Evolutionary conservation across 2,329 filamentous ascomycete genomes (phyloP).

Genomic region (Penicillium sp.): DNA sequence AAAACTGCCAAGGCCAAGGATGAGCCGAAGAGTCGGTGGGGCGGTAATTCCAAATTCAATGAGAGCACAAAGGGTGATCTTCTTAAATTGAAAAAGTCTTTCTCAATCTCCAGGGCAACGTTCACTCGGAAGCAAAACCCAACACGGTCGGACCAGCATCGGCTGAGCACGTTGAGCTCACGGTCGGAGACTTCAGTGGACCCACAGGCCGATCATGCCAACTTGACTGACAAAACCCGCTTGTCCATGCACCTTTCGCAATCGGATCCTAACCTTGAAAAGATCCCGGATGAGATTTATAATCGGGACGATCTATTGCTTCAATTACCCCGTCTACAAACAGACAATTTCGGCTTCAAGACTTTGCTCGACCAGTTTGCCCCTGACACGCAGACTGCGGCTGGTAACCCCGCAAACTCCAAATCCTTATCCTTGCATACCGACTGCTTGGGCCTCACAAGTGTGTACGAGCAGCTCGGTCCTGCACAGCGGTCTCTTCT

Average conservation of each 20-base stretch:
- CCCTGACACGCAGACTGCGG: background rate
- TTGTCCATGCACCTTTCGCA: slow-evolving; percentile 1
- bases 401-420: background rate
- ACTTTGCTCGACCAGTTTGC: slow-evolving; percentile 8
- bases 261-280: slow-evolving; percentile 10
- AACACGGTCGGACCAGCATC: background rate
- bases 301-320: slow-evolving; percentile 16
- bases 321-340: slow-evolving; percentile 24
- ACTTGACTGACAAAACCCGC: background rate
- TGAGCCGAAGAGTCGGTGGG: slow-evolving; percentile 1
- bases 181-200: slow-evolving; percentile 13
- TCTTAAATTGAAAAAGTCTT: background rate
- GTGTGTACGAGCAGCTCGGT: background rate
- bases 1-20: slow-evolving; percentile 1
- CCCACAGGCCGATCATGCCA: slow-evolving; percentile 3
- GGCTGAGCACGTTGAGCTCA: slow-evolving; percentile 7
- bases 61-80: background rate
- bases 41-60: background rate
- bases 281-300: background rate
- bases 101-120: background rate
- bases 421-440: background rate
- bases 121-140: slow-evolving; percentile 1
- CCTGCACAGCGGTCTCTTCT: background rate
- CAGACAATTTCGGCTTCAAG: slow-evolving; percentile 8
- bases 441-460: background rate